phyloP scores from a whole-genome alignment of 2,329 filamentous ascomycete species.

The Monilinia aucupariae region DNA sequence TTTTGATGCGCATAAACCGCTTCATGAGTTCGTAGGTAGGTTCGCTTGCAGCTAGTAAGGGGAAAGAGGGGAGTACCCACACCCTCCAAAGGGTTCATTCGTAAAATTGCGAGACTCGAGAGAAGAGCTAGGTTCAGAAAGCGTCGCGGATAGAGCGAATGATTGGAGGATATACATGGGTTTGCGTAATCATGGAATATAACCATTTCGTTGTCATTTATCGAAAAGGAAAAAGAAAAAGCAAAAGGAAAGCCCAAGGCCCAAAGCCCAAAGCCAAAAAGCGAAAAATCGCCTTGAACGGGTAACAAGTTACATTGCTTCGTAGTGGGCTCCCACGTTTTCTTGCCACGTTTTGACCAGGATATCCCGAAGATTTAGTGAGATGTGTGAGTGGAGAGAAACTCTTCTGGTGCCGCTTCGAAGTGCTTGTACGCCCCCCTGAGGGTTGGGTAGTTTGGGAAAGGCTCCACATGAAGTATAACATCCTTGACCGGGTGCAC shows the following conservation, averaged over 20 bases:
- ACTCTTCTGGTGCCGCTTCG: not conserved
- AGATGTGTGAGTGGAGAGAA: not conserved
- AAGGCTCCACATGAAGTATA: not conserved
- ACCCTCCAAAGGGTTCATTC: not conserved
- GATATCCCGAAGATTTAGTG: not conserved
- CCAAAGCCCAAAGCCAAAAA: not conserved
- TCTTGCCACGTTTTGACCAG: constrained; percentile 12
- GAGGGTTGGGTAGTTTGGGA: not conserved
- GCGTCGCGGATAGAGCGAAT: not conserved
- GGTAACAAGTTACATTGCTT: constrained; percentile 13
- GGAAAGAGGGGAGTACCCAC: not conserved
- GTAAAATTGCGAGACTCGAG: not conserved
- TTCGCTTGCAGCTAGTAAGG: not conserved
- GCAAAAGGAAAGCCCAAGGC: too few species aligned
- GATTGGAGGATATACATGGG: not conserved
- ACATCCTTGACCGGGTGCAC: not conserved
- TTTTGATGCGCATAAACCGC: not conserved
- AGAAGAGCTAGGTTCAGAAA: not conserved
- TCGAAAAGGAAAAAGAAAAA: too few species aligned
- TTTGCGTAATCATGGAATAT: not conserved
- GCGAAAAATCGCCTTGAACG: not conserved
- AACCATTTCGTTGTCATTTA: too few species aligned
- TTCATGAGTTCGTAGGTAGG: not conserved
- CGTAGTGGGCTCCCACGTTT: constrained; percentile 17
- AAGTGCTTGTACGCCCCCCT: not conserved